Conservation (phyloP, 1,139 yeast species). For the Kodamaea plutei region DNA sequence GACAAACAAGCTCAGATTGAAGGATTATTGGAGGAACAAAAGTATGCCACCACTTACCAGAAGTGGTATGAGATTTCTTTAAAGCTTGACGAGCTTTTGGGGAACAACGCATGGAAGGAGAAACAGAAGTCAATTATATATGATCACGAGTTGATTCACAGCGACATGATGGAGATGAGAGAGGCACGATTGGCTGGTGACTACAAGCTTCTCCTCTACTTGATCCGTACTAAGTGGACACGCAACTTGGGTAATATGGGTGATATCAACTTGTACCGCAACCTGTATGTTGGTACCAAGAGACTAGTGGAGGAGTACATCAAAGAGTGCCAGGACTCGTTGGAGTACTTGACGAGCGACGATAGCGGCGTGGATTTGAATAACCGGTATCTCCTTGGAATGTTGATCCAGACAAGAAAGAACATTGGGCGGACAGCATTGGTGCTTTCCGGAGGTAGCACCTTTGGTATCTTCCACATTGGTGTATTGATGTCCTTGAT, state of each 20-base stretch:
- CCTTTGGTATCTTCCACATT: constrained; percentile 87
- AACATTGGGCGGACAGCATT: constrained; percentile 92
- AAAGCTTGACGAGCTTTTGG: constrained; percentile 59
- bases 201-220: constrained; percentile 57
- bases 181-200: constrained; percentile 57
- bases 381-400: constrained; percentile 66
- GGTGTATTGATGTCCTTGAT: constrained; percentile 83
- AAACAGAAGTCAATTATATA: constrained; percentile 59
- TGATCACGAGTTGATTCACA: constrained; percentile 61
- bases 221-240: constrained; percentile 80
- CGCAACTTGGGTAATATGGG: constrained; percentile 89
- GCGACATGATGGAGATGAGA: constrained; percentile 54
- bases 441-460: constrained; percentile 91
- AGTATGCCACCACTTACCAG: constrained; percentile 58
- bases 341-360: constrained; percentile 45
- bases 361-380: constrained; percentile 48
- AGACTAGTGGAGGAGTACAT: constrained; percentile 76
- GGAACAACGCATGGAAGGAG: constrained; percentile 69
- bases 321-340: constrained; percentile 64
- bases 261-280: constrained; percentile 69
- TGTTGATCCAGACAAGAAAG: constrained; percentile 82
- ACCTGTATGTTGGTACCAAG: constrained; percentile 85
- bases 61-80: constrained; percentile 68
- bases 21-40: constrained; percentile 45
- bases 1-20: constrained; percentile 26